Evolutionary conservation across 805 yeast species (phyloP), one percentile per base, ranked within the genome.

Genomic region (Vanderwaltozyma tropicalis): DNA sequence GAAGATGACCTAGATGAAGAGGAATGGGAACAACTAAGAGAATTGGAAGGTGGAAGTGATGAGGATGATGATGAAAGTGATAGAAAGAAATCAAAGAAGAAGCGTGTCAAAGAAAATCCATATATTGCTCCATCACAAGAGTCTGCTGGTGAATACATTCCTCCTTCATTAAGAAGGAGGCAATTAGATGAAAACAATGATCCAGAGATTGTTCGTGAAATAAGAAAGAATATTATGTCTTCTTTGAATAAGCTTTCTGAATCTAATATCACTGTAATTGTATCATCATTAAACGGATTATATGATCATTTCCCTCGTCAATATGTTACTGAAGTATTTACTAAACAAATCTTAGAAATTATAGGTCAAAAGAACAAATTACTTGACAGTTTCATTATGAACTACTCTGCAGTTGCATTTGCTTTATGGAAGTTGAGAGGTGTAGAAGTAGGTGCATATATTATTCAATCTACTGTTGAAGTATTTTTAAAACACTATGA

Each of bases 161-260:
- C 98, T 1, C 98, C 97, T 0, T 87, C 95, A 0, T 58, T 82
- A 40, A 71, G 97, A 41, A 69, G 74, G 32, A 70, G 68, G 48
- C 70, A 67, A 34, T 39, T 63, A 16, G 66, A 56, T 28, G 49
- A 47, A 0, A 59, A 51, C 3, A 66, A 63, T 2, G 67, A 67
- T 19, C 63, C 72, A 16, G 75, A 71, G 41, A 76, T 70, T 38
- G 53, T 66, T 7, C 35, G 63, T 3, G 71, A 67, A 27, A 62
- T 88, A 27, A 70, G 71, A 38, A 74, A 77, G 48, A 63, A 75
- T 5, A 71, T 88, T 34, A 92, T 87, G 50, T 88, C 96, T 41
- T 76, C 86, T 1, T 65, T 92, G 50, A 92, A 92, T 57, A 80
- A 78, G 57, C 68, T 92, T n/a, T 82, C 96, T 1, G 97, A 89